A percentile compares a stretch with the other conserved stretches of the same genome.
Conservation (phyloP, 805 yeast species). For the Lachancea nothofagi region DNA sequence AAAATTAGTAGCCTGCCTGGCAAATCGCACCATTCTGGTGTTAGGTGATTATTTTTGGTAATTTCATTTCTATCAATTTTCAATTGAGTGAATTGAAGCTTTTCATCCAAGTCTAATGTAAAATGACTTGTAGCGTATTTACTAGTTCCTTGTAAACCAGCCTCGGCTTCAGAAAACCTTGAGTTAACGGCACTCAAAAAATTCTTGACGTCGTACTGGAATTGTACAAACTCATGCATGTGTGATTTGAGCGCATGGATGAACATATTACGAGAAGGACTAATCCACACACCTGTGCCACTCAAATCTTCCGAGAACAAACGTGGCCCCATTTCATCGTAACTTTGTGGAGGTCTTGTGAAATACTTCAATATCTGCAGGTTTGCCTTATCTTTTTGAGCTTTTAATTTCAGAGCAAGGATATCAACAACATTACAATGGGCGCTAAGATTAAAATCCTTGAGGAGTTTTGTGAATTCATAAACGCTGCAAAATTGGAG, state of each 20-base stretch:
- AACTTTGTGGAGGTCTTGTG: background rate
- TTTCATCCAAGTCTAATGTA: background rate
- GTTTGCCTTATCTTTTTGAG: background rate
- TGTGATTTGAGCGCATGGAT: constrained; percentile 3
- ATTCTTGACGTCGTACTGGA: background rate
- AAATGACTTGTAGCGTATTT: constrained; percentile 6
- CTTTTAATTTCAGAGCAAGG: background rate
- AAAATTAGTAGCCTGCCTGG: background rate
- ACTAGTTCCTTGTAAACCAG: background rate
- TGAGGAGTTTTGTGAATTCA: constrained; percentile 1
- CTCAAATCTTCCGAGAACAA: background rate
- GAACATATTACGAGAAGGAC: constrained; percentile 7
- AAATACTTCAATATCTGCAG: background rate
- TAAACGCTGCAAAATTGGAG: constrained; percentile 3
- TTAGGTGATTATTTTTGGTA: background rate
- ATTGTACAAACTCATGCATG: constrained; percentile 4
- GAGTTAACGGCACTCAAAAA: background rate
- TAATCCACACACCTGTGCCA: constrained; percentile 4
- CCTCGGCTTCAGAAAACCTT: background rate
- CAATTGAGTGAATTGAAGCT: background rate
- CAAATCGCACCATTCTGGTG: background rate
- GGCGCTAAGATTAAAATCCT: background rate
- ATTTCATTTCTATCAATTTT: background rate
- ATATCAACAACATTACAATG: background rate
- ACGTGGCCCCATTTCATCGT: background rate